Evolutionary conservation across 345 rosid species (phyloP).

Genomic region (Aquilaria sinensis): DNA sequence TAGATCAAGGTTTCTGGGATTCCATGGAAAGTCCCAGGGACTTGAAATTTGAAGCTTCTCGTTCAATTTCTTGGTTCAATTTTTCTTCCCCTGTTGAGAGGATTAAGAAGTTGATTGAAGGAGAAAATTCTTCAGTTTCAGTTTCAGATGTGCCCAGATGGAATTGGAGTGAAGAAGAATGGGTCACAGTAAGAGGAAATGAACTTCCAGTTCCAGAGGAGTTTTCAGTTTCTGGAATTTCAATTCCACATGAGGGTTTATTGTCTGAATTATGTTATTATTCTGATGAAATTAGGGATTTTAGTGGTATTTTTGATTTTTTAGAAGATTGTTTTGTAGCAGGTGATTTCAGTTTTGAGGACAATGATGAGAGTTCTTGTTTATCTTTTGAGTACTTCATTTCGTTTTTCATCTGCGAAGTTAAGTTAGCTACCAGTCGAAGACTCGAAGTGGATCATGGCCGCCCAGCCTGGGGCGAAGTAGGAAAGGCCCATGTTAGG

Average conservation of each 20-base stretch:
- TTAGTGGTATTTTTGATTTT: not conserved
- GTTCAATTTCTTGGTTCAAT: constrained; percentile 12
- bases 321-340: constrained; percentile 26
- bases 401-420: too few relatives aligned
- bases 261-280: constrained; percentile 16
- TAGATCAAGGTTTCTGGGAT: too few relatives aligned
- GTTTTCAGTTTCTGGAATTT: constrained; percentile 6
- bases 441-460: too few relatives aligned
- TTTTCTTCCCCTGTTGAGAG: constrained; percentile 18
- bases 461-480: too few relatives aligned
- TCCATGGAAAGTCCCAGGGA: constrained; percentile 12
- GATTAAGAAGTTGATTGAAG: constrained; percentile 41
- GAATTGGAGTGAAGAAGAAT: constrained; percentile 20
- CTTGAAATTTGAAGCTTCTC: constrained; percentile 11
- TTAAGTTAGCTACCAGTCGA: too few relatives aligned
- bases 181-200: constrained; percentile 66
- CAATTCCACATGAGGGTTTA: constrained; percentile 13
- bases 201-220: constrained; percentile 16
- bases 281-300: not conserved
- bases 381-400: not conserved
- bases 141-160: constrained; percentile 24
- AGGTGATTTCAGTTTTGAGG: constrained; percentile 18
- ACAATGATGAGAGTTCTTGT: constrained; percentile 15
- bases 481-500: too few relatives aligned
- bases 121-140: constrained; percentile 9